phyloP scores from a whole-genome alignment of 2,329 filamentous ascomycete genomes.

The Fusarium cyanostomum region DNA sequence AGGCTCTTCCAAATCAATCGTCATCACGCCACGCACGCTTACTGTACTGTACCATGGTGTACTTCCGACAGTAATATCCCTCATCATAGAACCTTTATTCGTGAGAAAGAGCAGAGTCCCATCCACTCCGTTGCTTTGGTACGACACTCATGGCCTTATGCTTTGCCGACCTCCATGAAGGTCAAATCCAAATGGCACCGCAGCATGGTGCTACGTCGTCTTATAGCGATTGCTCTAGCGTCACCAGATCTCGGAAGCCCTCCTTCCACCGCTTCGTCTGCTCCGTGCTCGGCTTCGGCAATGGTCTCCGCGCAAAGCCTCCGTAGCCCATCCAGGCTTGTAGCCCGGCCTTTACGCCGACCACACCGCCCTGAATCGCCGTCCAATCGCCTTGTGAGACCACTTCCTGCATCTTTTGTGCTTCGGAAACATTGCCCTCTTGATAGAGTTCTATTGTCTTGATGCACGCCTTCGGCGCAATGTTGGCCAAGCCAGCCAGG shows the following conservation, averaged over 20 bases:
- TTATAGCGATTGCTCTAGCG: constrained; percentile 61
- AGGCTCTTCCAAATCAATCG: not conserved
- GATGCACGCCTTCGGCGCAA: constrained; percentile 73
- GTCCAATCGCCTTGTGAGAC: constrained; percentile 77
- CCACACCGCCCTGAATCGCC: constrained; percentile 75
- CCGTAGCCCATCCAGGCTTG: constrained; percentile 75
- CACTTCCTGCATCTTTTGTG: constrained; percentile 70
- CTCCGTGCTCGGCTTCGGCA: constrained; percentile 57
- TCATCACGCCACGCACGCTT: not conserved
- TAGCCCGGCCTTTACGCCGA: constrained; percentile 75
- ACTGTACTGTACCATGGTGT: not conserved
- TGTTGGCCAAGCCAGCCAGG: constrained; percentile 76
- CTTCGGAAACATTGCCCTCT: constrained; percentile 66
- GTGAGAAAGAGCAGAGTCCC: not conserved
- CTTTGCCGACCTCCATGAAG: constrained; percentile 4
- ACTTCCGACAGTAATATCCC: not conserved
- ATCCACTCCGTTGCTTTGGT: constrained; percentile 18
- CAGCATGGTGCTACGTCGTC: constrained; percentile 5
- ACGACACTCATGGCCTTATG: constrained; percentile 9
- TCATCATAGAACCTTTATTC: constrained; percentile 13
- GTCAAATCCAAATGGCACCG: constrained; percentile 8
- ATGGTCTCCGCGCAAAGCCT: constrained; percentile 52
- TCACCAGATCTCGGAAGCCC: constrained; percentile 62
- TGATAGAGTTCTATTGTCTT: constrained; percentile 68
- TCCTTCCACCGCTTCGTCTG: constrained; percentile 63